Base-by-base conservation (phyloP, 2,329 filamentous ascomycete species). In the Beauveria pseudobassiana region DNA sequence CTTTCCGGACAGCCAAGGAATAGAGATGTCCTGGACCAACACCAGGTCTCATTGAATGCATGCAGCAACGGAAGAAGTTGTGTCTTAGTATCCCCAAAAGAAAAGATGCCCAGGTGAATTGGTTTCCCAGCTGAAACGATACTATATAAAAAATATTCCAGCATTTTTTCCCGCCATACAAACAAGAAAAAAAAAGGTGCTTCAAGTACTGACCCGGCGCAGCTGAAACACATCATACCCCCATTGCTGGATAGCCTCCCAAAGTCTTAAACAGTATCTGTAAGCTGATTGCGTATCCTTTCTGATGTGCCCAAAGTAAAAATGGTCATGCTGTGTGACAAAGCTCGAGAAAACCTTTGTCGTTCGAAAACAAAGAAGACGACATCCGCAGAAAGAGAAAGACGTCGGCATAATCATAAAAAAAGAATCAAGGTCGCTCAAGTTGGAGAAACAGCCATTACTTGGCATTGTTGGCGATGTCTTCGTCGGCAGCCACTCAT, bases 401-500 rank as follows among this genome's bases (percentile, higher is more conserved):
- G 34, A 43, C 6, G 12, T 40, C 28, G n/a, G 22, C 42, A 56
- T 34, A 30, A 56, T 18, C 24, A 59, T 5, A 52, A 52, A 10
- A 46, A 20, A 53, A 20, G 20, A 50, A 20, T 30, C 12, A 22
- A 50, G 16, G 26, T 49, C 59, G 55, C 55, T 63, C 40, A 34
- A 46, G 28, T n/a, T 20, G 24, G 45, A 30, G 40, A 63, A 16
- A 34, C 24, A 38, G 18, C 40, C 50, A 53, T 57, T 55, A 56
- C 6, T 38, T 16, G 12, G 43, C 30, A 16, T 63, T 66, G 12
- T 58, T 26, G 28, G 83, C 80, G 1, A 70, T 71, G 38, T 75
- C 75, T 63, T 80, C 77, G 65, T 84, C 81, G 0, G 80, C 83
- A 5, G 79, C 82, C 3, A 90, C 79, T 63, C 87, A 80, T 63